phyloP scores from a whole-genome alignment of 139 green algal species.

The Haematococcus sp. region DNA sequence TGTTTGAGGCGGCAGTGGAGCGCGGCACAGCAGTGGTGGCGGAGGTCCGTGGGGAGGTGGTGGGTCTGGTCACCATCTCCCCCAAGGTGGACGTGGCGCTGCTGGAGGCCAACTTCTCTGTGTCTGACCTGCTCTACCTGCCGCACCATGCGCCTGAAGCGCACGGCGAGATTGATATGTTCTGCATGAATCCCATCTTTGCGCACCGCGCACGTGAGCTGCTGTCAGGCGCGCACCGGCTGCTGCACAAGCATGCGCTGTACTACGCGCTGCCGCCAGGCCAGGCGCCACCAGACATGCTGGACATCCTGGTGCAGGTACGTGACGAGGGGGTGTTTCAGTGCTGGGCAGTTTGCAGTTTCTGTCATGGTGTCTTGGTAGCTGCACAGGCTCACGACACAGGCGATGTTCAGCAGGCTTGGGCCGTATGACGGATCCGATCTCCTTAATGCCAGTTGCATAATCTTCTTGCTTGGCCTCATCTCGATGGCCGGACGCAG shows the following conservation, averaged over 20 bases:
- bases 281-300: conserved; percentile 47
- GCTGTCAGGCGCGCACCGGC: conserved; percentile 14
- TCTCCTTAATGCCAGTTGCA: too few relatives aligned
- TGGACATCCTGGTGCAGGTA: conserved; percentile 48
- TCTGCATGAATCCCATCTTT: conserved; percentile 69
- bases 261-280: conserved; percentile 55
- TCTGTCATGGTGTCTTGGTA: too few relatives aligned
- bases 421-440: too few relatives aligned
- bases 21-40: conserved; percentile 31
- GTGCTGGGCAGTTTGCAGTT: not conserved
- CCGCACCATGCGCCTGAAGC: conserved; percentile 12
- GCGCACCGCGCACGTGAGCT: conserved; percentile 22
- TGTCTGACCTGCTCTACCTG: conserved; percentile 29
- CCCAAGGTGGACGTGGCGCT: conserved; percentile 40
- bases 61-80: conserved; percentile 49
- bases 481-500: too few relatives aligned
- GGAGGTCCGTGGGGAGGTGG: conserved; percentile 35
- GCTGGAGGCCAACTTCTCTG: conserved; percentile 47
- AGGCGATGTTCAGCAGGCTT: too few relatives aligned
- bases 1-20: conserved; percentile 26
- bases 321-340: not conserved
- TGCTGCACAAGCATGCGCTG: conserved; percentile 26
- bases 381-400: too few relatives aligned
- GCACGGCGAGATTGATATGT: conserved; percentile 55
- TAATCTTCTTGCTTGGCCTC: too few relatives aligned